Conservation (phyloP, 495 filamentous ascomycete genomes). For the Parmelia sp. region DNA sequence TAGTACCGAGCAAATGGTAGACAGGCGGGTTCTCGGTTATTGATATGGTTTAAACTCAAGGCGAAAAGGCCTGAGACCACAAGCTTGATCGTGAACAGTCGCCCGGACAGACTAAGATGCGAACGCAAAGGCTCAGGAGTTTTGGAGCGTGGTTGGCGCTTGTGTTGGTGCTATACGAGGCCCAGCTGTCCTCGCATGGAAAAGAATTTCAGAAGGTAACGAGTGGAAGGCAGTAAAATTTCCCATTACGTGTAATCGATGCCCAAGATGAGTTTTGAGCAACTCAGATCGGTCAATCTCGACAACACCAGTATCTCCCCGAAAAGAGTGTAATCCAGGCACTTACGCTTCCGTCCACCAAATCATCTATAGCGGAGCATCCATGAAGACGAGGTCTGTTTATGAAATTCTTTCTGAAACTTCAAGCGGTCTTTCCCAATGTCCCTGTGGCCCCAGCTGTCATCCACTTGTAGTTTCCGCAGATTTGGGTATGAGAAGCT, state of each 20-base stretch:
- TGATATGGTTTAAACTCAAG: not conserved
- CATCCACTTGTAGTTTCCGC: conserved; percentile 16
- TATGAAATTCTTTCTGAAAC: conserved; percentile 25
- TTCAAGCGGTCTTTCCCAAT: conserved; percentile 24
- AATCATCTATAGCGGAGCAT: conserved; percentile 21
- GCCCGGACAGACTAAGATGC: not conserved
- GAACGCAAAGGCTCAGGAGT: not conserved
- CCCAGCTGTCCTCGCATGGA: not conserved
- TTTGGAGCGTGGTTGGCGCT: not conserved
- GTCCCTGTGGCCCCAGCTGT: conserved; percentile 21
- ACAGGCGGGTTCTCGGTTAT: not conserved
- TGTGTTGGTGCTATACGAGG: not conserved
- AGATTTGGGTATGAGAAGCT: conserved; percentile 20
- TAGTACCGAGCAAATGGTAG: not conserved
- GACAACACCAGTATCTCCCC: not conserved
- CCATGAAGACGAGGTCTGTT: conserved; percentile 22
- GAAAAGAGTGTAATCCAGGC: not conserved
- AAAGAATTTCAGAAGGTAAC: not conserved
- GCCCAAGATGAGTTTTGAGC: not conserved
- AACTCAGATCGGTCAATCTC: not conserved
- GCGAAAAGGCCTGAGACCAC: not conserved
- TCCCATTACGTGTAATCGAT: not conserved
- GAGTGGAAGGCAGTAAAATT: not conserved
- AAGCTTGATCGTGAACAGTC: not conserved
- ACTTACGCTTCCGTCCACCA: not conserved